phyloP scores from a whole-genome alignment of 352 stramenopile genomes.

The Globisporangium nodosum region DNA sequence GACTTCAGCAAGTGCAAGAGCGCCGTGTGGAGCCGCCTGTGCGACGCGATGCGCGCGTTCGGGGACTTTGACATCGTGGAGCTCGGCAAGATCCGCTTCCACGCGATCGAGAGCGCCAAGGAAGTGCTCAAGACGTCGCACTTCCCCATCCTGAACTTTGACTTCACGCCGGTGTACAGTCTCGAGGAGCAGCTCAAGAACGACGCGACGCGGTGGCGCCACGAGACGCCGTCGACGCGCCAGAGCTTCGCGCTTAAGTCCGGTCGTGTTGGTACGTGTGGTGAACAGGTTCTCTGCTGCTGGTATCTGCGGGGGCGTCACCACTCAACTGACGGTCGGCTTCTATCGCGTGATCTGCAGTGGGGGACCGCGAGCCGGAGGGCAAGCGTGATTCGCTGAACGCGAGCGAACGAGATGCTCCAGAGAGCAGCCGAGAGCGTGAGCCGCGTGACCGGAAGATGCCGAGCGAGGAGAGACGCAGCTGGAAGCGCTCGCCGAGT shows the following conservation, averaged over 20 bases:
- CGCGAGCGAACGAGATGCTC: background rate
- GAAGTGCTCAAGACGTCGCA: constrained; percentile 40
- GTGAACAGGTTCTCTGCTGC: constrained; percentile 14
- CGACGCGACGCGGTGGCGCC: constrained; percentile 33
- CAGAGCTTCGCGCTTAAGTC: constrained; percentile 51
- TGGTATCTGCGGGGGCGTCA: background rate
- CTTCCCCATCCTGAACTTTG: constrained; percentile 36
- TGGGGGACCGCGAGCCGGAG: constrained; percentile 17
- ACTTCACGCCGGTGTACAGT: constrained; percentile 67
- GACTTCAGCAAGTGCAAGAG: constrained; percentile 38
- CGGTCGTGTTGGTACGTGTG: constrained; percentile 31
- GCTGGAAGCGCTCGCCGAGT: background rate
- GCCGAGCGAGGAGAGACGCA: background rate
- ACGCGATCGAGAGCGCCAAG: constrained; percentile 48
- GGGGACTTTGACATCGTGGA: constrained; percentile 37
- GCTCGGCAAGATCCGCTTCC: constrained; percentile 50
- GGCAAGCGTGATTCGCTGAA: constrained; percentile 12
- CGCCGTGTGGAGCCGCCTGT: constrained; percentile 44
- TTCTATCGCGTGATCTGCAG: constrained; percentile 9
- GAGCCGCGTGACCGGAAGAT: background rate
- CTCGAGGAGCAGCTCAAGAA: constrained; percentile 53
- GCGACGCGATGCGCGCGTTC: constrained; percentile 35
- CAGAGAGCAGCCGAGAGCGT: background rate
- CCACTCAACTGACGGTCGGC: background rate
- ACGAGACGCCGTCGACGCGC: constrained; percentile 13